These are phyloP conservation scores for Nelumbo lutea DNA, from an alignment of 164 flowering plant genomes.

Conservation along the genomic window DNA sequence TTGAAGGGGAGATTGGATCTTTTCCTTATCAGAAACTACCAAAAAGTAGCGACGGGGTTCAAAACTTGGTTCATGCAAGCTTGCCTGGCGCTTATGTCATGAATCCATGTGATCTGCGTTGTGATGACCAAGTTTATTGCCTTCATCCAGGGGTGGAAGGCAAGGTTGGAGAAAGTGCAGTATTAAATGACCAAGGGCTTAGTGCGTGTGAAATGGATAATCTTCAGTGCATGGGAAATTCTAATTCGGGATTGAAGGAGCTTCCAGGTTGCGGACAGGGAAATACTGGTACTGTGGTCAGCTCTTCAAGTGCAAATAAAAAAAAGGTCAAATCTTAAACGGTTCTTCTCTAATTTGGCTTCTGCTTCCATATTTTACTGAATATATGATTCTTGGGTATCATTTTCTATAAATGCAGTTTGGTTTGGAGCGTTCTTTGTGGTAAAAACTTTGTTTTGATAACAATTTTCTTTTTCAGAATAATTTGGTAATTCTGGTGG, in stretches of 20 bases:
- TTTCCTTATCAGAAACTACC: conserved; percentile 72
- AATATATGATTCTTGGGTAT: background rate
- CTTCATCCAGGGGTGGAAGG: conserved; percentile 43
- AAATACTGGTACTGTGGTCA: conserved; percentile 17
- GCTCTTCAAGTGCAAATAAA: conserved; percentile 35
- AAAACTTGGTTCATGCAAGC: conserved; percentile 25
- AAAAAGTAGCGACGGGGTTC: conserved; percentile 16
- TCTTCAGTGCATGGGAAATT: conserved; percentile 49
- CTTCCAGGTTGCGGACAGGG: conserved; percentile 35
- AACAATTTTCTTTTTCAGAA: background rate
- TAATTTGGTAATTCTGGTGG: background rate
- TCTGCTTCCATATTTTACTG: background rate
- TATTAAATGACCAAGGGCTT: conserved; percentile 40
- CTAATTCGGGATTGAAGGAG: conserved; percentile 31
- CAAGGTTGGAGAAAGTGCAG: conserved; percentile 30
- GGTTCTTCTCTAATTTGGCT: background rate
- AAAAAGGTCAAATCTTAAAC: conserved; percentile 41
- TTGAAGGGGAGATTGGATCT: conserved; percentile 95
- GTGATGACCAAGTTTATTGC: conserved; percentile 71
- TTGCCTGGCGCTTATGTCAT: conserved; percentile 37
- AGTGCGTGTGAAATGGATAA: conserved; percentile 58
- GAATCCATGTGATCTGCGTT: conserved; percentile 71
- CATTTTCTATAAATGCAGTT: background rate
- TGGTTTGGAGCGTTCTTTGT: too few species aligned
- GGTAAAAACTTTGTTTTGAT: background rate